A percentile compares a stretch with the other conserved stretches of the same genome.
Conservation (phyloP, 495 filamentous ascomycete species). For the Penicillium diatomitis region DNA sequence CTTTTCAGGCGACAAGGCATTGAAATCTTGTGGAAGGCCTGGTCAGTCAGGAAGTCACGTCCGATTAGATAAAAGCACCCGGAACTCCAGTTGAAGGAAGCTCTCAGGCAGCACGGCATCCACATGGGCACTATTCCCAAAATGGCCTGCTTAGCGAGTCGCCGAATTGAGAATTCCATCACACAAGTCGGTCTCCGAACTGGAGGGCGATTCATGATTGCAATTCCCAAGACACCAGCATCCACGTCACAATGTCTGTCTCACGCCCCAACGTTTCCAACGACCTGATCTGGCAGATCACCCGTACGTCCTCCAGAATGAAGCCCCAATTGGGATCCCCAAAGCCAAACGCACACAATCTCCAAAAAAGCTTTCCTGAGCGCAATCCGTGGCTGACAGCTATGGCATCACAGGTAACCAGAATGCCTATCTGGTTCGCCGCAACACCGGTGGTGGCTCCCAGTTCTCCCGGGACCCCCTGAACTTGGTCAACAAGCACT, state of each 20-base stretch:
- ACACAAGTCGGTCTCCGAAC: slow-evolving; percentile 20
- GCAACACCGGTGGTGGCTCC: slow-evolving; percentile 61
- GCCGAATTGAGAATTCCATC: slow-evolving; percentile 21
- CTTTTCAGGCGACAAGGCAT: background rate
- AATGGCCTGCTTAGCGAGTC: slow-evolving; percentile 36
- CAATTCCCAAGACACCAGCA: slow-evolving; percentile 13
- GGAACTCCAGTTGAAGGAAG: too few relatives aligned
- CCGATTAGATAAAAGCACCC: background rate
- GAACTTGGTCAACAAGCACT: slow-evolving; percentile 83
- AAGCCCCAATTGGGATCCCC: background rate
- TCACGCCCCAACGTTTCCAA: slow-evolving; percentile 59
- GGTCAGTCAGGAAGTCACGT: background rate
- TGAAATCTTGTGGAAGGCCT: background rate
- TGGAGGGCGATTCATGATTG: slow-evolving; percentile 19
- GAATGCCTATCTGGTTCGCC: slow-evolving; percentile 85
- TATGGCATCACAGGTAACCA: slow-evolving; percentile 49
- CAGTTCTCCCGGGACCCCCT: slow-evolving; percentile 90
- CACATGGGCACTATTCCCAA: slow-evolving; percentile 24
- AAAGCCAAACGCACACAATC: too few relatives aligned
- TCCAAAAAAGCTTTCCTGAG: too few relatives aligned
- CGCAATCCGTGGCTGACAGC: slow-evolving; percentile 11
- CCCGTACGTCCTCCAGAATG: slow-evolving; percentile 53
- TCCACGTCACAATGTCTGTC: slow-evolving; percentile 34
- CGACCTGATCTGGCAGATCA: slow-evolving; percentile 85
- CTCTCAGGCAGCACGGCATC: background rate